Base-by-base conservation (phyloP, 2,329 filamentous ascomycete genomes). In the Alternaria rosae region DNA sequence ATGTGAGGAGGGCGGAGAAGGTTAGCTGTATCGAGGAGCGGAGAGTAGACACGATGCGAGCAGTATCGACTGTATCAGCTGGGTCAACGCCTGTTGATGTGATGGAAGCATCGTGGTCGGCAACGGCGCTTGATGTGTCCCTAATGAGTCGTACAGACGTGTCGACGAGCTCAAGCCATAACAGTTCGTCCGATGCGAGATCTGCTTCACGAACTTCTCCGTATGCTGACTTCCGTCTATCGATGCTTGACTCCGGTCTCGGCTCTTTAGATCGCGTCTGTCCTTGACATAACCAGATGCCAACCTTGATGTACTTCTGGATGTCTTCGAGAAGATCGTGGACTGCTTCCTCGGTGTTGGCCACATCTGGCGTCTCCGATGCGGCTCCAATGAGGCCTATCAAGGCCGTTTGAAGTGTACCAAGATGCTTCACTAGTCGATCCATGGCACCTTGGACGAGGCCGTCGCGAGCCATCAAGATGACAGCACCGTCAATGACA, bases 231-330 rank as follows among this genome's bases (percentile, higher is more conserved):
- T 76, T 77, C 5, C 73, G 68, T 26, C 69, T 61, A 50, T 75
- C 70, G 52, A 87, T 79, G 5, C 86, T 80, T 20, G 67, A 67
- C 13, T 72, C 68, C 8, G 61, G 30, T 8, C 50, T 11, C 80
- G 78, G 66, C 78, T 83, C 55, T 76, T 71, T 68, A 0, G 85
- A 86, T 72, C 91, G 92, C 51, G 88, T 92, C 76, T 97, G 93
- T 1, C 91, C 89, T 79, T 96, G 92, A 71, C 95, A 98, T 12
- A 99, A 84, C 95, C 95, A 99, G 53, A 97, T 94, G 13, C 96
- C 95, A 1, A 99, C 92, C 66, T 93, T 90, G 1, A 91, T 89
- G 79, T 97, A 98, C 76, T 97, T 97, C 64, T 96, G 90, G 17
- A 99, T 82, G 1, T 91, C 89, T 59, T 88, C 87, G 5, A 97